These are phyloP conservation scores for Fomitopsis betulina DNA, from an alignment of 1,284 basidiomycete genomes.

Conservation along the genomic window DNA sequence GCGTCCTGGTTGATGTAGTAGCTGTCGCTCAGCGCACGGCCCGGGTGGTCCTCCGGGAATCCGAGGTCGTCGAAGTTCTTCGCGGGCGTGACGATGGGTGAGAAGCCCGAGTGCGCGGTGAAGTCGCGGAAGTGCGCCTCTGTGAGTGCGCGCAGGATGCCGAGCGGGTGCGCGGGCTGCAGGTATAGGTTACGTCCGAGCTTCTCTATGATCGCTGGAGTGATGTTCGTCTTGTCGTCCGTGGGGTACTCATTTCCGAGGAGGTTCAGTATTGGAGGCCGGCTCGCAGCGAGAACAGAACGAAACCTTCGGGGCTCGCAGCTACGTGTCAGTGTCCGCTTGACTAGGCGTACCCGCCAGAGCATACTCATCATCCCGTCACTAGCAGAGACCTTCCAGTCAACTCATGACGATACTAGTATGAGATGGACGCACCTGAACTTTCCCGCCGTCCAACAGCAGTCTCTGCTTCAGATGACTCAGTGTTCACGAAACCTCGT, in stretches of 20 bases:
- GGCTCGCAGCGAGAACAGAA: constrained; percentile 9
- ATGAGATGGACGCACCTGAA: background rate
- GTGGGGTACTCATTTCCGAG: constrained; percentile 59
- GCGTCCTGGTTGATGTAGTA: constrained; percentile 92
- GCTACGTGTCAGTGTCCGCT: background rate
- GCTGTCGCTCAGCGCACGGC: constrained; percentile 84
- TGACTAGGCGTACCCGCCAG: background rate
- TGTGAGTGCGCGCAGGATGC: constrained; percentile 81
- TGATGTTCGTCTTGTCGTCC: constrained; percentile 84
- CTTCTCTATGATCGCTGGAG: constrained; percentile 81
- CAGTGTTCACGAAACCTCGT: background rate
- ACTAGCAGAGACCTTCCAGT: no score
- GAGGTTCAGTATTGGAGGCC: constrained; percentile 24
- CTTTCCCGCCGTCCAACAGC: background rate
- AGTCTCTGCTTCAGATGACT: background rate
- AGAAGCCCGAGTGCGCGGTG: constrained; percentile 65
- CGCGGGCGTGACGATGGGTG: constrained; percentile 85
- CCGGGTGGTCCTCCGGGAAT: constrained; percentile 92
- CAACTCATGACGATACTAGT: background rate
- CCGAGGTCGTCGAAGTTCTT: constrained; percentile 98
- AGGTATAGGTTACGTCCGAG: constrained; percentile 69
- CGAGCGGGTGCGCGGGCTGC: constrained; percentile 79
- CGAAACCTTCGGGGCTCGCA: constrained; percentile 12
- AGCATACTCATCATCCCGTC: background rate
- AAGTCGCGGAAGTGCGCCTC: constrained; percentile 80